Conservation (phyloP, 192 early-diverging fungal genomes). For the Spizellomyces sp. region DNA sequence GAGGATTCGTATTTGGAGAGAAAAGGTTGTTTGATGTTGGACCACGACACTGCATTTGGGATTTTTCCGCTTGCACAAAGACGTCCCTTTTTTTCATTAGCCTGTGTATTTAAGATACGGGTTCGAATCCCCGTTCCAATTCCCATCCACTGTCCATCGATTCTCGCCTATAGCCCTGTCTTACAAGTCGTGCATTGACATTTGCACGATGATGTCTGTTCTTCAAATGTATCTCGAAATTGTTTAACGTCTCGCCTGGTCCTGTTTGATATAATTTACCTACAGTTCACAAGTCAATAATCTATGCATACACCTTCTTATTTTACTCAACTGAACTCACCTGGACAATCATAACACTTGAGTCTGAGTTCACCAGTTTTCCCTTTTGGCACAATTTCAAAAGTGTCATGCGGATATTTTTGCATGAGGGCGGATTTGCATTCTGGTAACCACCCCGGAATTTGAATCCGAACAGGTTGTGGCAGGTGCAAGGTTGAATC, state of each 20-base stretch:
- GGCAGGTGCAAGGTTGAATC: background rate
- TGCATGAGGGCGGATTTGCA: slow-evolving; percentile 29
- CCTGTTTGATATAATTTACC: slow-evolving; percentile 55
- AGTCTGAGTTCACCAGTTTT: slow-evolving; percentile 39
- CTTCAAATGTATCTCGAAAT: slow-evolving; percentile 59
- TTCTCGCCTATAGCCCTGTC: too few relatives aligned
- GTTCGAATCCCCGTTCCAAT: too few relatives aligned
- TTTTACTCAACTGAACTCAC: slow-evolving; percentile 1
- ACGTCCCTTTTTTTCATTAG: too few relatives aligned
- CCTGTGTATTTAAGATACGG: too few relatives aligned
- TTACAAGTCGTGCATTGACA: slow-evolving; percentile 7
- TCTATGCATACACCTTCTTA: background rate
- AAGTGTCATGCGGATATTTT: slow-evolving; percentile 50
- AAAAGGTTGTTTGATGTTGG: too few relatives aligned
- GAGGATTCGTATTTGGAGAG: too few relatives aligned
- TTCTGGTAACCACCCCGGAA: slow-evolving; percentile 41
- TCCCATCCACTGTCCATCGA: too few relatives aligned
- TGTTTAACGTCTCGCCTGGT: slow-evolving; percentile 43
- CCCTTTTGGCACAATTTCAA: slow-evolving; percentile 47
- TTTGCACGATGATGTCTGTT: slow-evolving; percentile 35
- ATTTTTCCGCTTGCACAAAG: too few relatives aligned
- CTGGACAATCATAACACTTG: slow-evolving; percentile 52
- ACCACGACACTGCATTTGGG: too few relatives aligned
- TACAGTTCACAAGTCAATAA: background rate
- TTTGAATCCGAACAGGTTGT: background rate